These are phyloP conservation scores for Furcasterigmium furcatum DNA, from an alignment of 2,329 filamentous ascomycete genomes.

Conservation along the genomic window DNA sequence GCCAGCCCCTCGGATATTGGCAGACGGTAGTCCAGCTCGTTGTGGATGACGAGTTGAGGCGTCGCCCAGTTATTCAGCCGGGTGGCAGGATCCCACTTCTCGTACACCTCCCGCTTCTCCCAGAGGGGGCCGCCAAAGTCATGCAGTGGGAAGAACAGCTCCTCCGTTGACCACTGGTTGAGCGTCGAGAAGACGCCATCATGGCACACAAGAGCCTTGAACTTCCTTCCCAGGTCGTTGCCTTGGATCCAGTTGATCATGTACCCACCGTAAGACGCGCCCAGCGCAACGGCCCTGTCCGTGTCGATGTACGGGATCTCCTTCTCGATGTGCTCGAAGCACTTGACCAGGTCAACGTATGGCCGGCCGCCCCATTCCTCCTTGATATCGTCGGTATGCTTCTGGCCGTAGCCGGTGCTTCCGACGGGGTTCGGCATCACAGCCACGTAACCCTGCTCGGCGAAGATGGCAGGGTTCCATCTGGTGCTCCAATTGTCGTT, in stretches of 20 bases:
- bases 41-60: slow-evolving; percentile 83
- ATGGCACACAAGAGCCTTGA: slow-evolving; percentile 85
- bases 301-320: slow-evolving; percentile 69
- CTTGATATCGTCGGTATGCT: slow-evolving; percentile 71
- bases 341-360: slow-evolving; percentile 77
- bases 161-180: slow-evolving; percentile 62
- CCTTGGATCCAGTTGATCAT: slow-evolving; percentile 94
- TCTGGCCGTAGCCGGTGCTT: slow-evolving; percentile 78
- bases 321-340: slow-evolving; percentile 69
- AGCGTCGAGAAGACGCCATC: slow-evolving; percentile 79
- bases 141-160: slow-evolving; percentile 68
- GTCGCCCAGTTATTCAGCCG: slow-evolving; percentile 73
- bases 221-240: slow-evolving; percentile 74
- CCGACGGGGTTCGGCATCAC: slow-evolving; percentile 82
- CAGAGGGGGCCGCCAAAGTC: slow-evolving; percentile 62
- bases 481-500: slow-evolving; percentile 73
- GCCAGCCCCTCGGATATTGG: slow-evolving; percentile 81
- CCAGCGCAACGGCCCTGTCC: slow-evolving; percentile 65
- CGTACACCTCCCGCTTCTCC: slow-evolving; percentile 61
- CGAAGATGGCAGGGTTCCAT: slow-evolving; percentile 85
- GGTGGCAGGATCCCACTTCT: slow-evolving; percentile 66
- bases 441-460: slow-evolving; percentile 83
- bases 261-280: slow-evolving; percentile 72
- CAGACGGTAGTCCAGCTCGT: slow-evolving; percentile 83
- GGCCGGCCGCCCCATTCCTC: slow-evolving; percentile 82